A percentile compares a stretch with the other conserved stretches of the same genome.
Conservation (phyloP, 805 yeast species). For the Metschnikowia colocasiae region DNA sequence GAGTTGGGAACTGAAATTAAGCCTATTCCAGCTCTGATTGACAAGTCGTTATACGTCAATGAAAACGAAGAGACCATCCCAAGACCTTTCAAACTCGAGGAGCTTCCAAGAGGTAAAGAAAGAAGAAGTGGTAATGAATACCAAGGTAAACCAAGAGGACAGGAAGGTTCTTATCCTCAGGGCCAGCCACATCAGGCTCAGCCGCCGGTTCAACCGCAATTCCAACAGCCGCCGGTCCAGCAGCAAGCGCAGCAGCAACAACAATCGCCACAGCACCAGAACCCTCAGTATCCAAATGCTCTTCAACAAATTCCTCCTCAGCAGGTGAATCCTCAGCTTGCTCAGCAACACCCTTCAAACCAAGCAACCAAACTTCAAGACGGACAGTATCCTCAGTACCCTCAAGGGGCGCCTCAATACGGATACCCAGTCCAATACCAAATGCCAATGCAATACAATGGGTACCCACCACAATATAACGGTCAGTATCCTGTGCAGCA, state of each 20-base stretch:
- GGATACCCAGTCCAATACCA: conserved; percentile 21
- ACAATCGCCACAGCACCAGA: background rate
- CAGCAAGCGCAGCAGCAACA: background rate
- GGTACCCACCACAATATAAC: conserved; percentile 24
- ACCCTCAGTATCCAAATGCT: conserved; percentile 3
- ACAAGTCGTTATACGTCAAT: conserved; percentile 83
- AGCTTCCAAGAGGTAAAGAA: conserved; percentile 46
- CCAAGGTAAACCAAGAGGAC: conserved; percentile 39
- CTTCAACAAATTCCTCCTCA: conserved; percentile 12
- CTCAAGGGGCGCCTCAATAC: conserved; percentile 15
- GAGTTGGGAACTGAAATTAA: conserved; percentile 96
- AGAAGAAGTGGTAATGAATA: conserved; percentile 29
- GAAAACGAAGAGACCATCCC: conserved; percentile 75
- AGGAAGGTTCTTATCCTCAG: conserved; percentile 6
- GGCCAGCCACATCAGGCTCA: background rate
- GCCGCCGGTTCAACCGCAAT: background rate
- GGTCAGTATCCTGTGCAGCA: conserved; percentile 24
- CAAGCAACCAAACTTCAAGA: conserved; percentile 9
- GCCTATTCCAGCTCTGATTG: conserved; percentile 94
- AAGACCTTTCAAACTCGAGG: conserved; percentile 79
- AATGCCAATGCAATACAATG: conserved; percentile 25
- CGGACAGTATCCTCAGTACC: conserved; percentile 14
- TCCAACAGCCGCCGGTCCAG: background rate
- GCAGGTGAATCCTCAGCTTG: conserved; percentile 2
- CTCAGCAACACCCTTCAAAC: conserved; percentile 7